These are phyloP conservation scores for Galerina sulciceps DNA, from an alignment of 768 basidiomycete species.

Conservation along the genomic window DNA sequence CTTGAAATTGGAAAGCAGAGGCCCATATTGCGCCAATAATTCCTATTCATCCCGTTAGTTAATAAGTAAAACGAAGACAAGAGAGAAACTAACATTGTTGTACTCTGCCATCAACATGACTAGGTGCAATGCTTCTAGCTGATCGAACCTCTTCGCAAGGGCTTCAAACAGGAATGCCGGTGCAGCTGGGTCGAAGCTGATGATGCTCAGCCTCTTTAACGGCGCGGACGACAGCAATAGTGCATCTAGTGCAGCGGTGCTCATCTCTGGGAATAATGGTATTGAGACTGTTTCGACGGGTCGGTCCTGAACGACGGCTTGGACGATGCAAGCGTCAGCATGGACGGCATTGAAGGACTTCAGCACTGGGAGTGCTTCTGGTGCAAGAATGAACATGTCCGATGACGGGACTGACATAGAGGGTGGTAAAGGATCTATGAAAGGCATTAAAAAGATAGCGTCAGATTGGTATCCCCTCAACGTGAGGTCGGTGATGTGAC, in stretches of 20 bases:
- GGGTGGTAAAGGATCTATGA: constrained; percentile 20
- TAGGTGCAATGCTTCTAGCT: constrained; percentile 64
- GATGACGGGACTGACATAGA: constrained; percentile 4
- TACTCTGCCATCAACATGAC: constrained; percentile 58
- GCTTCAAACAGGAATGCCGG: constrained; percentile 50
- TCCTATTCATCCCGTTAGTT: constrained; percentile 32
- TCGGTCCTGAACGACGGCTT: constrained; percentile 43
- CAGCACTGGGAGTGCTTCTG: constrained; percentile 50
- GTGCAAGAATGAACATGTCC: constrained; percentile 36
- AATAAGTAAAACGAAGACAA: background rate
- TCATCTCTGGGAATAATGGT: constrained; percentile 20
- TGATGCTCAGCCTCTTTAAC: constrained; percentile 56
- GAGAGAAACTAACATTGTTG: constrained; percentile 41
- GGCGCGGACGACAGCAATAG: constrained; percentile 27
- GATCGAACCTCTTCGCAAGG: constrained; percentile 48
- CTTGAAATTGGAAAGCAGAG: constrained; percentile 46
- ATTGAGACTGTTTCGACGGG: constrained; percentile 20
- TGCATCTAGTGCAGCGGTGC: constrained; percentile 14
- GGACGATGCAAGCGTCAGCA: constrained; percentile 48
- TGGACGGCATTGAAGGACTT: constrained; percentile 57
- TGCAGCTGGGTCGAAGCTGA: constrained; percentile 56
- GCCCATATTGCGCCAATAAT: constrained; percentile 43
- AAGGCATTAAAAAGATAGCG: constrained; percentile 17
- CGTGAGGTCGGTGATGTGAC: constrained; percentile 51
- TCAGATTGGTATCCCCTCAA: constrained; percentile 55